Percentiles rank a stretch among this genome's conserved stretches.
Evolutionary conservation across 371 early-diverging fungal genomes (phyloP).

Genomic region (Zancudomyces culisetae): DNA sequence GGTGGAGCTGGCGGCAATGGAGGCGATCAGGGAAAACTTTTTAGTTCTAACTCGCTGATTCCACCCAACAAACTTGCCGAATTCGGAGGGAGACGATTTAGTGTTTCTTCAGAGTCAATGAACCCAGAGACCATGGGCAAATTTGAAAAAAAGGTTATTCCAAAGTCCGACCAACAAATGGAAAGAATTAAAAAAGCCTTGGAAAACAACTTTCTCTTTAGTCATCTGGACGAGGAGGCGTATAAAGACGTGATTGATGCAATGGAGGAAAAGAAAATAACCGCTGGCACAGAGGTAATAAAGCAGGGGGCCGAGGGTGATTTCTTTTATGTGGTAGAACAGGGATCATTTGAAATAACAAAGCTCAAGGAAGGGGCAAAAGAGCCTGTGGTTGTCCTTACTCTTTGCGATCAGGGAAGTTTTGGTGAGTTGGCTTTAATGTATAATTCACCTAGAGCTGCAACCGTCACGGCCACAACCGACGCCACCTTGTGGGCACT

Average conservation of each 20-base stretch:
- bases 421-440: constrained; percentile 97
- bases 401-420: constrained; percentile 62
- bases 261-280: constrained; percentile 78
- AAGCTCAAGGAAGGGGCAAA: constrained; percentile 39
- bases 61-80: background rate
- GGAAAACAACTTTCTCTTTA: constrained; percentile 79
- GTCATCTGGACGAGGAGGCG: constrained; percentile 86
- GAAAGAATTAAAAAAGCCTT: constrained; percentile 63
- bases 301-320: constrained; percentile 93
- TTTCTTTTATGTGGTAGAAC: constrained; percentile 93
- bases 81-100: constrained; percentile 59
- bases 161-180: constrained; percentile 67
- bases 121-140: constrained; percentile 62
- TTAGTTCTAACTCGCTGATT: background rate
- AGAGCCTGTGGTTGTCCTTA: constrained; percentile 42
- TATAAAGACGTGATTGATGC: constrained; percentile 87
- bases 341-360: constrained; percentile 83
- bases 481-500: constrained; percentile 84
- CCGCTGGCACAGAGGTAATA: constrained; percentile 59
- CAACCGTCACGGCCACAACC: constrained; percentile 74
- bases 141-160: constrained; percentile 63
- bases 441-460: constrained; percentile 92
- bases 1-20: background rate
- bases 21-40: background rate
- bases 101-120: constrained; percentile 93